Evolutionary conservation across 2,329 filamentous ascomycete genomes (phyloP).

Genomic region (Epichloe sibirici): DNA sequence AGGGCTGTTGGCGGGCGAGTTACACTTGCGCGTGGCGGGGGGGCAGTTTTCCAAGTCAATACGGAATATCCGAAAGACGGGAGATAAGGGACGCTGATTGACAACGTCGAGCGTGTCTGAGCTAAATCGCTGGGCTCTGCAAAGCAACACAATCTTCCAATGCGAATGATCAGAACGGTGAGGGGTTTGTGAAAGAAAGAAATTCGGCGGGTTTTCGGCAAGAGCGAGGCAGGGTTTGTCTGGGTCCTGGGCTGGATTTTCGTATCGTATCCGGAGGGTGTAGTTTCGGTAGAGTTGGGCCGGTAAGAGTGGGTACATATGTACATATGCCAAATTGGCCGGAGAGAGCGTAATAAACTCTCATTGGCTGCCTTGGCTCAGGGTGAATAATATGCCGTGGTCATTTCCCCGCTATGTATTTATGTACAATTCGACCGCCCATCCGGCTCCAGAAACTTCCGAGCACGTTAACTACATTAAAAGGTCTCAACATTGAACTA

Average conservation of each 20-base stretch:
- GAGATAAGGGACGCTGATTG: not conserved
- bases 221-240: not conserved
- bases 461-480: not conserved
- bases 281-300: not conserved
- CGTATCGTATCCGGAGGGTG: not conserved
- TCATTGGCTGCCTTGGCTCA: not conserved
- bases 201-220: not conserved
- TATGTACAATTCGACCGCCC: too few relatives aligned
- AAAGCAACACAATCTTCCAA: not conserved
- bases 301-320: not conserved
- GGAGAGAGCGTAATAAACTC: not conserved
- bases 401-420: not conserved
- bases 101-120: not conserved
- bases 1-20: not conserved
- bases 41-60: not conserved
- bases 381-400: not conserved
- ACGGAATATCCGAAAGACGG: not conserved
- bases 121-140: constrained; percentile 1
- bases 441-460: not conserved
- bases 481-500: not conserved
- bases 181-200: not conserved
- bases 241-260: not conserved
- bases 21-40: not conserved
- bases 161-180: not conserved
- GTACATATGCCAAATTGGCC: not conserved